Base-by-base conservation (phyloP, 2,329 filamentous ascomycete species). In the Colletotrichum nymphaeae region DNA sequence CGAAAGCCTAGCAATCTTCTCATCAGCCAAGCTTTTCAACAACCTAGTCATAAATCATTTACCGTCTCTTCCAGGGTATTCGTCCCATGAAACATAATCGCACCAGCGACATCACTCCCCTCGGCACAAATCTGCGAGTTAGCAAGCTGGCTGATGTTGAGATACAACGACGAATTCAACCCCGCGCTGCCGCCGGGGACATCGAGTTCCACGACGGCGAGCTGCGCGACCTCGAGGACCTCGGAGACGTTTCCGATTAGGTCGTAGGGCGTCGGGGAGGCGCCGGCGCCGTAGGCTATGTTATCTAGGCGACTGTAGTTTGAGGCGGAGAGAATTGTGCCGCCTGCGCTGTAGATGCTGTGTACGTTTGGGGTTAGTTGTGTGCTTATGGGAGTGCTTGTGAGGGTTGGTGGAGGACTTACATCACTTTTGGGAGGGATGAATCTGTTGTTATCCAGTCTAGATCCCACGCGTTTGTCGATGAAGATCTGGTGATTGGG, bases 41-140 rank as follows among this genome's bases (percentile, higher is more conserved):
- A 24, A 24, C 24, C 24, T 24, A 24, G 24, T 24, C 24, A 24
- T 24, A 24, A 24, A 24, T 24, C 24, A 24, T 3, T 24, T 24
- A 76, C 80, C 1, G 88, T 88, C 77, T 90, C 88, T 75, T 90
- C 88, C 4, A 91, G 80, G 0, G 86, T 89, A 74, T 91, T 89
- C 3, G 88, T 91, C n/a, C 89, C 88, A 75, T 83, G 80, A 35
- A 80, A 76, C 78, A 80, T 79, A 72, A 80, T 74, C 9, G 77
- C 81, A 22, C 77, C 80, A 24, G 68, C 77, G 60, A 80, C 78
- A 52, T 83, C 80, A 2, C 79, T 81, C 22, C 66, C 76, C 28
- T 76, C 57, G n/a, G 76, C 71, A 69, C 81, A 82, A 5, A 83
- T 75, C 19, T 79, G 78, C 7, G 65, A 69, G 67, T 81, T 80